A percentile compares a stretch with the other conserved stretches of the same genome.
Conservation (phyloP, 2,329 filamentous ascomycete species). For the Trichoderma polysporum region DNA sequence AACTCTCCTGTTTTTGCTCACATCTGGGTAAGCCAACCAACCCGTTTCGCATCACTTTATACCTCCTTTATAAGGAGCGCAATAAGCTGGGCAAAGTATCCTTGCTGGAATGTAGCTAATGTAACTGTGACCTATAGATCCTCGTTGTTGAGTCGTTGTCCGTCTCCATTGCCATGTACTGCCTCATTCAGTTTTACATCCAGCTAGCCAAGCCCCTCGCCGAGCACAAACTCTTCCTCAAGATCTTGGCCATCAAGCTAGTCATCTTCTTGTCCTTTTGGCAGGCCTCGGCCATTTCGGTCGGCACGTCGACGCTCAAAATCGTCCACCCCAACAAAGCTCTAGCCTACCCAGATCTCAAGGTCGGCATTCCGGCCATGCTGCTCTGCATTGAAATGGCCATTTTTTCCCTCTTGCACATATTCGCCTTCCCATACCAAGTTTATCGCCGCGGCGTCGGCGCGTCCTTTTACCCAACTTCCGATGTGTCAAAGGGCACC, state of each 20-base stretch:
- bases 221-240: slow-evolving; percentile 71
- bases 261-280: slow-evolving; percentile 92
- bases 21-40: slow-evolving; percentile 64
- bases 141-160: slow-evolving; percentile 68
- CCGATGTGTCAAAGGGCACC: slow-evolving; percentile 42
- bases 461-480: slow-evolving; percentile 47
- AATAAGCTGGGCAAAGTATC: background rate
- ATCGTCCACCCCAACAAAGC: slow-evolving; percentile 60
- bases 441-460: slow-evolving; percentile 58
- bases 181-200: slow-evolving; percentile 81
- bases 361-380: slow-evolving; percentile 75
- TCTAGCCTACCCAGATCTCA: slow-evolving; percentile 72
- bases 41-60: background rate
- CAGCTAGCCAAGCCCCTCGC: slow-evolving; percentile 69
- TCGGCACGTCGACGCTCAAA: slow-evolving; percentile 58
- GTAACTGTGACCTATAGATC: slow-evolving; percentile 42
- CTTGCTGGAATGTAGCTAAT: background rate
- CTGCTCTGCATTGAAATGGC: slow-evolving; percentile 85
- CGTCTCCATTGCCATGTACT: slow-evolving; percentile 85
- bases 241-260: slow-evolving; percentile 83
- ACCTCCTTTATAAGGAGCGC: background rate
- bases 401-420: slow-evolving; percentile 71
- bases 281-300: slow-evolving; percentile 61
- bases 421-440: slow-evolving; percentile 78
- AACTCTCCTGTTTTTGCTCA: slow-evolving; percentile 78